These are phyloP conservation scores for Psilocybe cyanescens DNA, from an alignment of 768 basidiomycete genomes.

Conservation along the genomic window DNA sequence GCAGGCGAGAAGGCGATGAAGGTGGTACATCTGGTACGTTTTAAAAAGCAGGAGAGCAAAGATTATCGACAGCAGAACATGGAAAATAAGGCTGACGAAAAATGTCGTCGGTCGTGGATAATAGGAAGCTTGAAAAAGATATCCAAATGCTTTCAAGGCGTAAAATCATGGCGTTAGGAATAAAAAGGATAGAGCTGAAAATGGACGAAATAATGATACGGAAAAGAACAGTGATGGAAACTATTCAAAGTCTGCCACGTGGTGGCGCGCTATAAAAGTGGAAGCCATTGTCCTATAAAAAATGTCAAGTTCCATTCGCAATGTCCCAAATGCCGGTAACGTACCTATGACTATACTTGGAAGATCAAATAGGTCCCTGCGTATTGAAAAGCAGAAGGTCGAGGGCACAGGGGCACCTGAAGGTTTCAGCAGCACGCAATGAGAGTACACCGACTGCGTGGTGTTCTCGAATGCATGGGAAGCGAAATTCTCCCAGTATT, in stretches of 20 bases:
- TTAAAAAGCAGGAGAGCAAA: constrained; percentile 21
- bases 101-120: constrained; percentile 9
- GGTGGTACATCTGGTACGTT: constrained; percentile 28
- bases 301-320: constrained; percentile 4
- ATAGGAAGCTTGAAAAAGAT: constrained; percentile 1
- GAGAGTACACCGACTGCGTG: constrained; percentile 92
- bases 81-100: constrained; percentile 17
- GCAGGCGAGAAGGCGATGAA: constrained; percentile 13
- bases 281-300: constrained; percentile 81
- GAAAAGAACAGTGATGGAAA: constrained; percentile 25
- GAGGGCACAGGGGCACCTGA: constrained; percentile 84
- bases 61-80: constrained; percentile 20
- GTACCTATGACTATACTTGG: constrained; percentile 87
- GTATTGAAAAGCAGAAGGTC: constrained; percentile 95
- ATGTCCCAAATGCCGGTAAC: constrained; percentile 24
- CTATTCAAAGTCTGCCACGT: constrained; percentile 11
- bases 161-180: constrained; percentile 1
- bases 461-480: constrained; percentile 98
- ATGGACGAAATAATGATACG: constrained; percentile 22
- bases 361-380: constrained; percentile 89
- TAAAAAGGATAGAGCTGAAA: constrained; percentile 12
- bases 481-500: constrained; percentile 97
- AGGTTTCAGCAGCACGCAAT: constrained; percentile 88
- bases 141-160: constrained; percentile 4
- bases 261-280: constrained; percentile 56